Evolutionary conservation across 192 early-diverging fungal genomes (phyloP), one percentile per base, ranked within the genome.

Genomic region (Geranomyces michiganensis): DNA sequence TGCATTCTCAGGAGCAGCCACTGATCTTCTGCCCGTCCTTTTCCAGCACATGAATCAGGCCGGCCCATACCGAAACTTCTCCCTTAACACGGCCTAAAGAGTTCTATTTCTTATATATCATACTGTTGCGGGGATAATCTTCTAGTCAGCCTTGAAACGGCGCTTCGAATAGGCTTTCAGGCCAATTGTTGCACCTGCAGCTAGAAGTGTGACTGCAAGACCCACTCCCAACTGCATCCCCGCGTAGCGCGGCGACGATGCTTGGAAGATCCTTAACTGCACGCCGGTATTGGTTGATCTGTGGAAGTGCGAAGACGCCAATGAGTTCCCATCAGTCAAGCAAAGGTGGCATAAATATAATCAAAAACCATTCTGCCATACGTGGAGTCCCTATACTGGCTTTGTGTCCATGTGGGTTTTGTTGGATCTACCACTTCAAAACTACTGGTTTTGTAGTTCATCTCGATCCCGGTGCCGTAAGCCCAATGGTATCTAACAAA

Each of bases 381-480:
- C 46, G 10, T 47, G 46, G 19, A 53, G 15, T 53, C 24, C 19
- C 51, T n/a, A 30, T 68, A 84, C 62, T 22, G 14, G 55, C 76
- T 81, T 59, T 80, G 59, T 24, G 75, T 74, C 81, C 81, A 86
- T 19, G 84, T 78, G 1, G 55, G 68, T 32, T 78, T 76, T 12
- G 43, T 53, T n/a, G 77, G 53, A 76, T 81, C 77, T 1, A 78
- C 76, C 14, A 86, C 82, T n/a, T 76, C 70, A 56, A 67, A 86
- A n/a, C 32, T 44, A 12, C 56, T 36, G 9, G 56, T 65, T 1
- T 30, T 33, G 48, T 81, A 82, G 65, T 84, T 72, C 68, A 63
- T 77, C 46, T 80, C 73, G n/a, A 86, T 49, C 21, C 84, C 84
- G 17, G 80, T 78, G 2, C 81, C 78, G 59, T 83, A 86, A 1